Evolutionary conservation across 768 basidiomycete genomes (phyloP).

Genomic region (Tulasnella sp.): DNA sequence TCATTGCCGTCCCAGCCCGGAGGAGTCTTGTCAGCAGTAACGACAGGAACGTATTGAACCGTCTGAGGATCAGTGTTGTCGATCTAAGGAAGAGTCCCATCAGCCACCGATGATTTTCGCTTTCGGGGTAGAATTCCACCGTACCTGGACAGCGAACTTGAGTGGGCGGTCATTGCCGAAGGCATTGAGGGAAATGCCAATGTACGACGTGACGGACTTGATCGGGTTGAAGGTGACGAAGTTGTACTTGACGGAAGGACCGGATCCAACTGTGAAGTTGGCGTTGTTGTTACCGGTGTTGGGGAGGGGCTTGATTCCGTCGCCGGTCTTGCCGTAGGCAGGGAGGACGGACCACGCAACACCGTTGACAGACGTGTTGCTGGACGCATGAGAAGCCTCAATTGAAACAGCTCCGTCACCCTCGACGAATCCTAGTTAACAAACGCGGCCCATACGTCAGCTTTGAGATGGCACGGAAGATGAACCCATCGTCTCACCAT

Average conservation of each 20-base stretch:
- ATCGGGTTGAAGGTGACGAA: conserved; percentile 56
- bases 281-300: conserved; percentile 46
- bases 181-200: conserved; percentile 55
- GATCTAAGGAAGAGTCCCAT: not conserved
- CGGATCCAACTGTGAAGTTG: conserved; percentile 59
- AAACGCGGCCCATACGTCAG: not conserved
- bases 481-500: conserved; percentile 42
- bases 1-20: conserved; percentile 48
- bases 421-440: conserved; percentile 53
- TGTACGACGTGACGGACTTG: conserved; percentile 47
- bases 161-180: conserved; percentile 51
- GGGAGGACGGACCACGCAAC: conserved; percentile 59
- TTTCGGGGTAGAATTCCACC: not conserved
- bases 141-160: conserved; percentile 44
- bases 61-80: conserved; percentile 22
- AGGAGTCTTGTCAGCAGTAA: conserved; percentile 48
- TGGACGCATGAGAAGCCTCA: conserved; percentile 60
- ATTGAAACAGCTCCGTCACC: conserved; percentile 61
- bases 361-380: conserved; percentile 49
- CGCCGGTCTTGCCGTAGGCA: conserved; percentile 57
- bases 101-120: no score
- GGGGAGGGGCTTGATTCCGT: conserved; percentile 60
- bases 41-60: conserved; percentile 41
- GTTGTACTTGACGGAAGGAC: conserved; percentile 62
- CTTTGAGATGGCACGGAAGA: not conserved